Evolutionary conservation across 2,329 filamentous ascomycete species (phyloP), one percentile per base, ranked within the genome.

Genomic region (Penicillium sp.): DNA sequence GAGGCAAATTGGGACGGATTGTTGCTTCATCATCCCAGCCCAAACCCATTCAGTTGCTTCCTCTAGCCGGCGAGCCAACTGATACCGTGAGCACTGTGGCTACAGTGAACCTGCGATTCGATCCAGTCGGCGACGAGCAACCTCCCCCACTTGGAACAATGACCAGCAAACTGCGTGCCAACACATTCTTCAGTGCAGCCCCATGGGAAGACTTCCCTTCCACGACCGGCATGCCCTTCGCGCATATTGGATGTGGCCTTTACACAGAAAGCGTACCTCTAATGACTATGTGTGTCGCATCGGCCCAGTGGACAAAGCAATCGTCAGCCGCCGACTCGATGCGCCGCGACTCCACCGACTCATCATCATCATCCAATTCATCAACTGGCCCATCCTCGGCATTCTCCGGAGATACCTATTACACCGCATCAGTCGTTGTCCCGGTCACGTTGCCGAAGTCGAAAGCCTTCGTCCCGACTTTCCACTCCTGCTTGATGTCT

Each of bases 401-500:
- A 17, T 49, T 49, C 63, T 65, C 69, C 2, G 72, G 72, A 22
- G 64, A 66, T 6, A 61, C 62, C 15, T 83, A 78, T 67, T 87
- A 84, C 67, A 82, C 79, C 3, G 75, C 82, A 6, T 72, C 72
- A n/a, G 69, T 87, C 32, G 63, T 84, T 2, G 77, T 86, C 2
- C 84, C 84, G 0, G 70, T 87, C 59, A 75, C 76, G 1, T 73
- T 85, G 0, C 83, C 84, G 2, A 61, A 63, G n/a, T 71, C 71
- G 54, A 84, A 83, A 57, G 70, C 75, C 24, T 84, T 84, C 63
- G 69, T 84, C 19, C 84, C 84, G 1, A 83, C 82, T 2, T 88
- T 87, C 69, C 81, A 86, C 69, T 76, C 78, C 34, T 88, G 84
- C 64, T 75, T 87, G 46, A 70, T 81, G 39, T 81, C 79, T n/a